Evolutionary conservation across 73 alveolate genomes (phyloP).

Genomic region (Stentor coeruleus): DNA sequence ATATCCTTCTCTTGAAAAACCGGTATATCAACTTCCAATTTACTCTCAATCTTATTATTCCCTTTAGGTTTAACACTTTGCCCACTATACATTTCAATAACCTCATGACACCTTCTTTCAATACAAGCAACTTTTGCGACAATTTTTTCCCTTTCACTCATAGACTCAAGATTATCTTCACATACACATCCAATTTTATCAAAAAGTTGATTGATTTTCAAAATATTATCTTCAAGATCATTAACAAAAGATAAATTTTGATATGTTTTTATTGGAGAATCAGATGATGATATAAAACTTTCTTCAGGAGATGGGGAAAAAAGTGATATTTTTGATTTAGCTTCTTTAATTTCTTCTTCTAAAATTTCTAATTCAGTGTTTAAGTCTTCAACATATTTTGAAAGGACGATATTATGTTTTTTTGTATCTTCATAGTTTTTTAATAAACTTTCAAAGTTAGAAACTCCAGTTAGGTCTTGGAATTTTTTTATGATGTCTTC

Average conservation of each 20-base stretch:
- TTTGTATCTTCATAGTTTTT: background rate
- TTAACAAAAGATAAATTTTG: background rate
- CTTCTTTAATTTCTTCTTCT: background rate
- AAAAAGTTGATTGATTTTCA: background rate
- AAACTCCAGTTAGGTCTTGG: constrained; percentile 14
- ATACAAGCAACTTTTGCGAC: background rate
- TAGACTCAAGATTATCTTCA: background rate
- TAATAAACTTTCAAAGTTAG: background rate
- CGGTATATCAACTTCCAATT: background rate
- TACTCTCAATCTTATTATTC: background rate
- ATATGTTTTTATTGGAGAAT: background rate
- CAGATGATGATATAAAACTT: background rate
- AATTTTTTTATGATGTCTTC: background rate
- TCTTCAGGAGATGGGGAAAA: no score
- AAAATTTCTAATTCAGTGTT: background rate
- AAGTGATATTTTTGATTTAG: background rate
- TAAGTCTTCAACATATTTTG: constrained; percentile 9
- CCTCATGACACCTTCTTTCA: background rate
- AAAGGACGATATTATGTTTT: background rate
- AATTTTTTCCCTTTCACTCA: background rate
- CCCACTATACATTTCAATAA: background rate
- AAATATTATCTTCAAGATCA: background rate
- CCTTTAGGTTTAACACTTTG: background rate
- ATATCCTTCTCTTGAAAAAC: constrained; percentile 9
- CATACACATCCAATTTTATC: background rate